phyloP scores from a whole-genome alignment of 2,329 filamentous ascomycete species.

The Xylariaceae sp. region DNA sequence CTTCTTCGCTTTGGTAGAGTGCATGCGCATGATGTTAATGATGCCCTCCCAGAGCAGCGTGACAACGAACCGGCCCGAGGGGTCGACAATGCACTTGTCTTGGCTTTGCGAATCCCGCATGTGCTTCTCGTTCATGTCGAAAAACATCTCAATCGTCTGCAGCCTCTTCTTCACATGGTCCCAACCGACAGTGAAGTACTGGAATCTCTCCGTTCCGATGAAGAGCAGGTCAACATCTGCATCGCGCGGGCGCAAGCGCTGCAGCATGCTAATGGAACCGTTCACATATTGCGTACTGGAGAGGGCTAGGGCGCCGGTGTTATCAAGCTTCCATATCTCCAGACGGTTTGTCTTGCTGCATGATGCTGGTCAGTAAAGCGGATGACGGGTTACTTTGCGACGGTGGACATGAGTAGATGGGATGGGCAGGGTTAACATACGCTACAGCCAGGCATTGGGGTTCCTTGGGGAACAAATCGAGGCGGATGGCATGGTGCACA shows the following conservation, averaged over 20 bases:
- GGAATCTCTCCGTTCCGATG: constrained; percentile 80
- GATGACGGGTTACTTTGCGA: background rate
- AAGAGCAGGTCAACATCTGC: constrained; percentile 79
- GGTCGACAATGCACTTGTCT: constrained; percentile 79
- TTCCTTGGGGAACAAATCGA: constrained; percentile 66
- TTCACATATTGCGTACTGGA: constrained; percentile 64
- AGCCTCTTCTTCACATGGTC: constrained; percentile 52
- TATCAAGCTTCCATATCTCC: constrained; percentile 71
- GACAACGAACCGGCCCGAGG: constrained; percentile 58
- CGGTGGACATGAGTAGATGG: background rate
- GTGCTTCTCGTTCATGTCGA: constrained; percentile 52
- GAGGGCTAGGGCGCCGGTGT: constrained; percentile 57
- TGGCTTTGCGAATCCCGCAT: constrained; percentile 76
- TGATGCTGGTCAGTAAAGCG: constrained; percentile 28
- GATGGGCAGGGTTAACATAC: constrained; percentile 48
- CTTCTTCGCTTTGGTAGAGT: constrained; percentile 40
- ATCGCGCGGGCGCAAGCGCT: constrained; percentile 70
- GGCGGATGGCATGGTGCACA: constrained; percentile 79
- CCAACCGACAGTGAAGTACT: constrained; percentile 90
- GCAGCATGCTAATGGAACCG: constrained; percentile 80
- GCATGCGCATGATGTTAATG: constrained; percentile 50
- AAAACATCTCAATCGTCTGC: constrained; percentile 46
- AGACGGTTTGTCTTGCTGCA: constrained; percentile 75
- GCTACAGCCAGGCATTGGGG: constrained; percentile 82
- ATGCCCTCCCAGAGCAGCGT: constrained; percentile 58